Percentiles rank a stretch among this genome's conserved stretches.
Evolutionary conservation across 2,329 filamentous ascomycete species (phyloP).

Genomic region (Sporothrix protearum): DNA sequence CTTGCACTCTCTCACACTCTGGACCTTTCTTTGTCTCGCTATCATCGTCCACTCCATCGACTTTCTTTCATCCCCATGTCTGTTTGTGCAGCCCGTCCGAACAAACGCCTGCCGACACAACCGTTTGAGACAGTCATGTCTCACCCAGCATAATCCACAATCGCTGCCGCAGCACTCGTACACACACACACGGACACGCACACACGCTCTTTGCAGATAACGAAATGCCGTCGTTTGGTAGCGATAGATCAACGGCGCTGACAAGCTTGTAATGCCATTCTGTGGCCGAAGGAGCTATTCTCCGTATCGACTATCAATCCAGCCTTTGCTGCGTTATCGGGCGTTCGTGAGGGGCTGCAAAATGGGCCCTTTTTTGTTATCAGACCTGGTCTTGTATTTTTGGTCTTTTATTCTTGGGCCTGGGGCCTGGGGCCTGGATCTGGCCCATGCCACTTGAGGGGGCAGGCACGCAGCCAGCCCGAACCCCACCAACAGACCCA

Average conservation of each 20-base stretch:
- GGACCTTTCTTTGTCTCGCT: neutral
- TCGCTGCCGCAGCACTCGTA: neutral
- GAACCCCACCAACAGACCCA: constrained; percentile 6
- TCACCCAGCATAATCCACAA: constrained; percentile 13
- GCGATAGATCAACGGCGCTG: neutral
- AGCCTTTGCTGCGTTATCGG: constrained; percentile 16
- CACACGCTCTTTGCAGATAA: neutral
- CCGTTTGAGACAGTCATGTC: constrained; percentile 12
- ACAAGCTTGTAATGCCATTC: neutral
- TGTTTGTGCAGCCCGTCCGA: neutral
- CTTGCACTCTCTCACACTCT: neutral
- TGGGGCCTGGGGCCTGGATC: neutral
- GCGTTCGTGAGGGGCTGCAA: constrained; percentile 8
- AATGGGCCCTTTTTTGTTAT: neutral
- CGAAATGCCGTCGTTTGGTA: neutral
- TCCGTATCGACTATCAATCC: neutral
- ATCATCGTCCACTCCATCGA: neutral
- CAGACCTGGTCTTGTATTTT: neutral
- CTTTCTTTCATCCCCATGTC: neutral
- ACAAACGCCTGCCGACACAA: neutral
- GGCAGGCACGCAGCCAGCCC: neutral
- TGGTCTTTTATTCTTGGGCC: no score
- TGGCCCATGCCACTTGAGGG: neutral
- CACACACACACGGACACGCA: neutral
- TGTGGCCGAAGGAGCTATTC: neutral